Base-by-base conservation (phyloP, 2,329 filamentous ascomycete genomes). In the Chrysoporthe puriensis region DNA sequence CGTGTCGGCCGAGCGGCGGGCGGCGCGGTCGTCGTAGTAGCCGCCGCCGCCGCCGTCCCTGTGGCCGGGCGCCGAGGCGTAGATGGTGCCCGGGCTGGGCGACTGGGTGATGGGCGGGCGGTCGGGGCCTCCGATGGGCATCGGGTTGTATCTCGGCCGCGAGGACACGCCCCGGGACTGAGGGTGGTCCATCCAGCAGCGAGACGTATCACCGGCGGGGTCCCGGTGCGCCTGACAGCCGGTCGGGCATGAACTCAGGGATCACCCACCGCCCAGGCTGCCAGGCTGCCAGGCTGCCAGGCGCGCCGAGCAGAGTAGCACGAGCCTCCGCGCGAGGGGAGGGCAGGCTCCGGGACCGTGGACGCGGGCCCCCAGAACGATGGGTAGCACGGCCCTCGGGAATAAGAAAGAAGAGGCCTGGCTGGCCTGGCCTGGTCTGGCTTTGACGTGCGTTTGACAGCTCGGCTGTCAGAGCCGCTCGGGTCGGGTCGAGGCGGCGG, bases 21-120 rank as follows among this genome's bases (percentile, higher is more conserved):
- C 56, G 48, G 57, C 26, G 32, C 50, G 65, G 50, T 54, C 60
- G 16, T 58, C 57, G 60, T 40, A 62, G 32, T 50, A 62, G 50
- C 46, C 60, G 16, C 52, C 57, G 60, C 52, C 57, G 60, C 32
- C 58, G 57, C 36, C 48, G 26, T 64, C 52, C 62, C 57, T 44
- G 52, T 21, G 58, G 4, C 58, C 66, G 9, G 67, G 34, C n/a
- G 69, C 42, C 14, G 69, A 66, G 40, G 66, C 62, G 50, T 65
- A 65, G 32, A 67, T 64, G 7, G 67, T 64, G 40, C 69, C 64
- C 11, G 69, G 66, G 46, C 62, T 70, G 34, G 69, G 67, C 13
- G 67, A 70, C 58, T 68, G 68, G 21, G 65, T 70, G 36, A 70
- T 62, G 1, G 68, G 68, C 13, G 68, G 68, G n/a, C 68, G 68